Conservation (phyloP, 2,329 filamentous ascomycete species). For the Coleophoma crateriformis region DNA sequence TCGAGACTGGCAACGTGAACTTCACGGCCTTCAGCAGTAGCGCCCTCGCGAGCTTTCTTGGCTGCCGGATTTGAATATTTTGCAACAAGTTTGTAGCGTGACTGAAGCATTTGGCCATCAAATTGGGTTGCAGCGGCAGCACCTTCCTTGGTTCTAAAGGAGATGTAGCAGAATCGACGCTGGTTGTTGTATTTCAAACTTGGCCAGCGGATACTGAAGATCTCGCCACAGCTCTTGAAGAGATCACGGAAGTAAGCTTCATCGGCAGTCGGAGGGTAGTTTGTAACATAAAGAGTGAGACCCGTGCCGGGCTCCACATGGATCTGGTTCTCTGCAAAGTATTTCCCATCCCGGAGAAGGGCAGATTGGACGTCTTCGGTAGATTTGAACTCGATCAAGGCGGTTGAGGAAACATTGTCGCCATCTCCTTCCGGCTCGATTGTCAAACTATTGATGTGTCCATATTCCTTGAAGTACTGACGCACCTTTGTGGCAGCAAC, state of each 20-base stretch:
- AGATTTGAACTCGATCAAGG: conserved; percentile 79
- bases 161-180: conserved; percentile 91
- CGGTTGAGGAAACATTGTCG: conserved; percentile 56
- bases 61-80: conserved; percentile 80
- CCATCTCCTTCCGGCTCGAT: conserved; percentile 59
- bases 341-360: conserved; percentile 74
- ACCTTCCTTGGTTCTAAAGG: conserved; percentile 67
- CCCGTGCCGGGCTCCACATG: conserved; percentile 69
- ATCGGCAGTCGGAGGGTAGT: conserved; percentile 76
- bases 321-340: conserved; percentile 68
- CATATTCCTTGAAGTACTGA: conserved; percentile 90
- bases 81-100: conserved; percentile 62
- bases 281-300: conserved; percentile 83
- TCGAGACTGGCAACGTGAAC: conserved; percentile 71
- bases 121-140: conserved; percentile 69
- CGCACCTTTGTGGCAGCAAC: conserved; percentile 68
- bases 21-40: conserved; percentile 82
- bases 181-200: conserved; percentile 85
- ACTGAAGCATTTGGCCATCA: conserved; percentile 64
- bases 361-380: conserved; percentile 78
- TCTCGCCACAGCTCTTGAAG: conserved; percentile 71
- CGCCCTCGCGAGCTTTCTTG: conserved; percentile 74
- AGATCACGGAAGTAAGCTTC: conserved; percentile 63
- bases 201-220: conserved; percentile 82
- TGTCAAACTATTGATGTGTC: conserved; percentile 73